phyloP scores from a whole-genome alignment of 345 rosid species.

The Durio zibethinus region DNA sequence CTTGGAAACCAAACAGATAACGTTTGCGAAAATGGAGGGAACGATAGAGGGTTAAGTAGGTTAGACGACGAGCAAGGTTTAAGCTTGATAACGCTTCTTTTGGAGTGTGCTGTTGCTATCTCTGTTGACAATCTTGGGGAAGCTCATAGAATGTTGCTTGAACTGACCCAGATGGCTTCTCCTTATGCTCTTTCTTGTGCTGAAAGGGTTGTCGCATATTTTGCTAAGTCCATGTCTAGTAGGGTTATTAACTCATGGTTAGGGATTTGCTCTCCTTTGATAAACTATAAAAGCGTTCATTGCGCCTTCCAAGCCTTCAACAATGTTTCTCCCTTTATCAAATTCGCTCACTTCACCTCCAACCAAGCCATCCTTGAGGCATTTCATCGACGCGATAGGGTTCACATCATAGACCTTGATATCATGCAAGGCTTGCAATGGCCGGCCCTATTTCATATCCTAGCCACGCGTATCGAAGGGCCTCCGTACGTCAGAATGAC shows the following conservation, averaged over 20 bases:
- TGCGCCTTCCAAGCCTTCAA: constrained; percentile 53
- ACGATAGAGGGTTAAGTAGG: not conserved
- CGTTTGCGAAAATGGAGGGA: constrained; percentile 5
- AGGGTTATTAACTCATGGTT: constrained; percentile 70
- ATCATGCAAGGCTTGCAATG: constrained; percentile 77
- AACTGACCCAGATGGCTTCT: constrained; percentile 67
- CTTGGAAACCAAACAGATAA: not conserved
- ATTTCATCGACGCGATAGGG: constrained; percentile 44
- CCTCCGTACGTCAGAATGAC: constrained; percentile 60
- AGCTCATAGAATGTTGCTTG: constrained; percentile 58
- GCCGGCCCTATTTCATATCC: constrained; percentile 74
- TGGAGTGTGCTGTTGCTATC: constrained; percentile 64
- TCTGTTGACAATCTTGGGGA: constrained; percentile 65
- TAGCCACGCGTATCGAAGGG: constrained; percentile 59
- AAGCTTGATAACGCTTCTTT: constrained; percentile 41
- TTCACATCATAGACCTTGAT: constrained; percentile 65
- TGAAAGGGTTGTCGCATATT: constrained; percentile 67
- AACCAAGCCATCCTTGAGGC: constrained; percentile 77
- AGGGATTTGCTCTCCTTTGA: constrained; percentile 55
- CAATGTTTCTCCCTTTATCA: constrained; percentile 59
- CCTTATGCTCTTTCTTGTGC: constrained; percentile 62
- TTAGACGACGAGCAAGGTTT: constrained; percentile 50
- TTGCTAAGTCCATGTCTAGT: constrained; percentile 61
- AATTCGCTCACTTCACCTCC: constrained; percentile 68
- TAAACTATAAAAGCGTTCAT: constrained; percentile 38